phyloP scores from a whole-genome alignment of 2,329 filamentous ascomycete genomes.

The Ilyonectria destructans region DNA sequence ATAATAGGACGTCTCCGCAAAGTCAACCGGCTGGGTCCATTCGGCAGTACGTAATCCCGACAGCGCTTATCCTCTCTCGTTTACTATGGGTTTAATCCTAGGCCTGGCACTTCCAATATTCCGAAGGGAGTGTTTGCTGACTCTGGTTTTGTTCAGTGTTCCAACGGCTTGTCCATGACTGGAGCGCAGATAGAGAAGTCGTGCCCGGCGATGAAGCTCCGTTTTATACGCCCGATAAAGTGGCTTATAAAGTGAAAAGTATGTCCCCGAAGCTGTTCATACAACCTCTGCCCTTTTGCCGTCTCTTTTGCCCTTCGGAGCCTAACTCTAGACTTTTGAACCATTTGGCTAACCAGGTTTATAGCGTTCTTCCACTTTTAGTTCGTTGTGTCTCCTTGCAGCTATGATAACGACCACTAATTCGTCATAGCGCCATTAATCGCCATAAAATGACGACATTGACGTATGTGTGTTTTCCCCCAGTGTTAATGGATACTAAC shows the following conservation, averaged over 20 bases:
- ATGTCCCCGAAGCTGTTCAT: neutral
- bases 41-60: neutral
- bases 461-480: neutral
- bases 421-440: conserved; percentile 41
- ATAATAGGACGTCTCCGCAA: neutral
- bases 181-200: conserved; percentile 49
- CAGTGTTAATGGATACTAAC: no score
- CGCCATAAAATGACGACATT: conserved; percentile 24
- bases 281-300: neutral
- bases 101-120: no score
- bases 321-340: neutral
- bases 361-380: conserved; percentile 53
- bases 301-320: no score
- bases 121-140: neutral
- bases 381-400: neutral
- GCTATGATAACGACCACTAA: neutral
- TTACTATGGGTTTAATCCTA: no score
- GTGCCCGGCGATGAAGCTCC: conserved; percentile 37
- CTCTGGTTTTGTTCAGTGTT: conserved; percentile 47
- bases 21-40: conserved; percentile 3
- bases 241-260: conserved; percentile 46
- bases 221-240: conserved; percentile 56
- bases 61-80: neutral
- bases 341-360: neutral
- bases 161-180: conserved; percentile 58